A percentile compares a stretch with the other conserved stretches of the same genome.
These are phyloP conservation scores for Crithidia brevicula DNA, from an alignment of 208 protist genomes.

Conservation along the genomic window DNA sequence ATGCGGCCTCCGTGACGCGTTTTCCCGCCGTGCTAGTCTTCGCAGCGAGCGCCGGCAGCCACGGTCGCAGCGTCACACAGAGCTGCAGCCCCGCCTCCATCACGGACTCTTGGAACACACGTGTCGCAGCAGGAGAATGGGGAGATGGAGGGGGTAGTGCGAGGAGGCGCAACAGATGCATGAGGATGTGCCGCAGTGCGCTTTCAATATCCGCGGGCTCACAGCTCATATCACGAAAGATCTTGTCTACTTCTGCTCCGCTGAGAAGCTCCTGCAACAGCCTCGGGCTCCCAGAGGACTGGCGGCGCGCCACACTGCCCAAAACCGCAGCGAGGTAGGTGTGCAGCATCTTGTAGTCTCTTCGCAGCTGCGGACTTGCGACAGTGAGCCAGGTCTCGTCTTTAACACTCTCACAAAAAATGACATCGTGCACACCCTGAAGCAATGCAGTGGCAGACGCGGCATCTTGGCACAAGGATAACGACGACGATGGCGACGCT, in stretches of 20 bases:
- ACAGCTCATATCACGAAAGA: not conserved
- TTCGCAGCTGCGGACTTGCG: not conserved
- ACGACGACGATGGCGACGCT: not conserved
- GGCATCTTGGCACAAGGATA: not conserved
- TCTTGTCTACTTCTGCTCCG: not conserved
- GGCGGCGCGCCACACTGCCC: slow-evolving; percentile 5
- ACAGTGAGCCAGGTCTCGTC: not conserved
- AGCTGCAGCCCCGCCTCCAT: slow-evolving; percentile 12
- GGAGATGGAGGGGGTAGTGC: not conserved
- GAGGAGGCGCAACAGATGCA: not conserved
- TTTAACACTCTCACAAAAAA: not conserved
- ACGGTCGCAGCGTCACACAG: slow-evolving; percentile 16
- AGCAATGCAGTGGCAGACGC: not conserved
- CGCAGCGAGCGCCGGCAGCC: slow-evolving; percentile 8
- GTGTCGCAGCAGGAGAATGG: not conserved
- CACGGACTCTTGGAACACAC: not conserved
- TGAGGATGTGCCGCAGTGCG: not conserved
- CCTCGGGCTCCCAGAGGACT: not conserved
- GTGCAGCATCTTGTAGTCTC: slow-evolving; percentile 5
- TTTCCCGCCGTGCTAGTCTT: too few species aligned
- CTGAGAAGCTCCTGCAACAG: slow-evolving; percentile 8
- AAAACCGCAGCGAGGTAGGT: slow-evolving; percentile 14
- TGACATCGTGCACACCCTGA: not conserved
- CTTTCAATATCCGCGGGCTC: not conserved
- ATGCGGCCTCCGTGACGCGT: not conserved